Evolutionary conservation across 495 filamentous ascomycete genomes (phyloP).

Genomic region (Penicillium egyptiacum): DNA sequence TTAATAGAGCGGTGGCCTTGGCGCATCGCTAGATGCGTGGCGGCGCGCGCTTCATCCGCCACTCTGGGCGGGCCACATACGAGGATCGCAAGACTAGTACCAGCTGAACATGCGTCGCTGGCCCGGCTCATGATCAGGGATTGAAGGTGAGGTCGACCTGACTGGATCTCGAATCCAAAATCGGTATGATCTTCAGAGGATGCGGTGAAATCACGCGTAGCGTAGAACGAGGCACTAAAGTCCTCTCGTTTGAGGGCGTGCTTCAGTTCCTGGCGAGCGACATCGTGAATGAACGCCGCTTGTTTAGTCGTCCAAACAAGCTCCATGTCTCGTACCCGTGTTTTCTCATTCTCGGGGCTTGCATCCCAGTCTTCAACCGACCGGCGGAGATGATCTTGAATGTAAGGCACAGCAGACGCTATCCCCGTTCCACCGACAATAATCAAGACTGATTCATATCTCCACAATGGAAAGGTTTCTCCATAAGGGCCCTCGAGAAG

Average conservation of each 20-base stretch:
- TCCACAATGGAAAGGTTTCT: slow-evolving; percentile 44
- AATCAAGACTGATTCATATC: slow-evolving; percentile 54
- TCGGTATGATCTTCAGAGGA: slow-evolving; percentile 1
- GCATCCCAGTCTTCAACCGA: slow-evolving; percentile 10
- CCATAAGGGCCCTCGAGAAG: slow-evolving; percentile 64
- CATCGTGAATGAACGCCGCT: slow-evolving; percentile 33
- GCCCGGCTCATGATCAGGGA: slow-evolving; percentile 35
- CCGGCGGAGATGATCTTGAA: slow-evolving; percentile 41
- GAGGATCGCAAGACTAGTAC: slow-evolving; percentile 39
- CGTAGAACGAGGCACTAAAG: slow-evolving; percentile 40
- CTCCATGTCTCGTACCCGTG: slow-evolving; percentile 29
- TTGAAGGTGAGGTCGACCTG: slow-evolving; percentile 35
- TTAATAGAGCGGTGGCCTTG: slow-evolving; percentile 35
- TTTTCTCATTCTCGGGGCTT: slow-evolving; percentile 14
- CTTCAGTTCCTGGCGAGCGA: slow-evolving; percentile 32
- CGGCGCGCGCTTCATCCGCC: slow-evolving; percentile 49
- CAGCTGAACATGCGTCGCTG: slow-evolving; percentile 26
- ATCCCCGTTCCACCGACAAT: slow-evolving; percentile 62
- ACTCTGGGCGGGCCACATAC: slow-evolving; percentile 52
- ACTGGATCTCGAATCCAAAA: slow-evolving; percentile 24
- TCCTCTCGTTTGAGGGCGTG: slow-evolving; percentile 33
- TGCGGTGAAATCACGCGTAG: slow-evolving; percentile 18
- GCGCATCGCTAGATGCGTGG: slow-evolving; percentile 38
- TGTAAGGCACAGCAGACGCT: slow-evolving; percentile 53
- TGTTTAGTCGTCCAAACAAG: slow-evolving; percentile 48